These are phyloP conservation scores for Trypanosoma cruzi DNA, from an alignment of 208 protist genomes.

Conservation along the genomic window DNA sequence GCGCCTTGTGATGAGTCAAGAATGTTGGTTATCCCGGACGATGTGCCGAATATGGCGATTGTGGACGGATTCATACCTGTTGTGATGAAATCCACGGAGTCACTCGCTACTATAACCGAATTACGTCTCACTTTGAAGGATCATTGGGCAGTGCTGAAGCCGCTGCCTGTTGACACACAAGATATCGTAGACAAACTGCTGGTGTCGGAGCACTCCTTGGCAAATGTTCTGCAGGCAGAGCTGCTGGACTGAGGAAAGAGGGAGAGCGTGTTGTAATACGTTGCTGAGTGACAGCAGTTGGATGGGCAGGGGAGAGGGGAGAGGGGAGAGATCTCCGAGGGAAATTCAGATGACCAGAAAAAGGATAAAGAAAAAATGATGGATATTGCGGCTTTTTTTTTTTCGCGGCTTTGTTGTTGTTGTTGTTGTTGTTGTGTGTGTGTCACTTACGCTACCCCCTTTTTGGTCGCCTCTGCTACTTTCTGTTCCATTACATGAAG, in stretches of 20 bases:
- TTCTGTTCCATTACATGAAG: background rate
- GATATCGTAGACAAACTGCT: slow-evolving; percentile 17
- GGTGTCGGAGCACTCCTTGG: slow-evolving; percentile 10
- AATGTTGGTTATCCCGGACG: slow-evolving; percentile 17
- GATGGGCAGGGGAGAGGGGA: too few relatives aligned
- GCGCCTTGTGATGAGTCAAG: slow-evolving; percentile 17
- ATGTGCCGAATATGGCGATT: slow-evolving; percentile 32
- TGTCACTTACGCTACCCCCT: slow-evolving; percentile 6
- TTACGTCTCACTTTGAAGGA: slow-evolving; percentile 5
- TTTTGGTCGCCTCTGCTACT: background rate
- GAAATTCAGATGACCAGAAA: too few relatives aligned
- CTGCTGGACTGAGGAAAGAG: slow-evolving; percentile 17
- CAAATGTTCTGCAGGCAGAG: slow-evolving; percentile 16
- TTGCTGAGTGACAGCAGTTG: too few relatives aligned
- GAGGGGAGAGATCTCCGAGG: too few relatives aligned
- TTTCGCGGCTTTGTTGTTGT: too few relatives aligned
- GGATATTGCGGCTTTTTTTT: too few relatives aligned
- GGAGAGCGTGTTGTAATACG: too few relatives aligned
- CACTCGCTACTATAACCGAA: slow-evolving; percentile 9
- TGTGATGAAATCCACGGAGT: slow-evolving; percentile 21
- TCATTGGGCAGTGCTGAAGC: slow-evolving; percentile 19
- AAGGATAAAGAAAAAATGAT: too few relatives aligned
- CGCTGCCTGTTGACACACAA: slow-evolving; percentile 15
- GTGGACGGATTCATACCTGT: slow-evolving; percentile 30
- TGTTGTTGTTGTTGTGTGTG: too few relatives aligned